Base-by-base conservation (phyloP, 2,329 filamentous ascomycete genomes). In the Colletotrichum paranaense region DNA sequence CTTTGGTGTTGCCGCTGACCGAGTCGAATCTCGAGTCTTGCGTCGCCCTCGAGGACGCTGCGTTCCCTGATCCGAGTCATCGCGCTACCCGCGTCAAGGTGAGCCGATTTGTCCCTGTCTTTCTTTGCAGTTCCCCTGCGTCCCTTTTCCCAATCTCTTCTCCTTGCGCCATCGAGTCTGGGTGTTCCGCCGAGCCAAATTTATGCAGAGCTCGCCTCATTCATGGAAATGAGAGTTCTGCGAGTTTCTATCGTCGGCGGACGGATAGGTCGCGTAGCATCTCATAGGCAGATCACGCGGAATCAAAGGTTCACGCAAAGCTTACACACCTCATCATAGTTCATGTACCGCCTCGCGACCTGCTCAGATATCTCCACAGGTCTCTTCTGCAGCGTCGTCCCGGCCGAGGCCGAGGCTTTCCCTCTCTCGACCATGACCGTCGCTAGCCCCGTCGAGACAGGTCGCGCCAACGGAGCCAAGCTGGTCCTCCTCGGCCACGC, bases 291-390 rank as follows among this genome's bases (percentile, higher is more conserved):
- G 19, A 9, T n/a, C 8, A 22, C 42, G 12, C 2, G 62, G 38
- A 55, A 12, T 22, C 28, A 11, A 11, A 26, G 55, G 9, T 4
- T 24, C 32, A 19, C 4, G 22, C 35, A 19, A 26, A 56, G 38
- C 70, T 75, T 42, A 42, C 38, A 75, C 73, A 55, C 24, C 16
- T 22, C 38, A n/a, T 52, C 26, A 14, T 79, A 96, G 94, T 91
- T 97, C 78, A 84, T 89, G 69, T 97, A 97, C 82, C 93, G 94
- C 74, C 89, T 97, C 30, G 89, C 88, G 30, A 88, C 86, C 78
- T 95, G 93, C 80, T 92, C 93, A 52, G 93, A 95, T 79, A 88
- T 98, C 68, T 93, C 90, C 80, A 86, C 95, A 65, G 95, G 95
- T 32, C 84, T 98, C 68, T 98, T 96, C 85, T 93, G 93, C 76